phyloP scores from a whole-genome alignment of 192 early-diverging fungal genomes.

The Haplosporangium gracile region DNA sequence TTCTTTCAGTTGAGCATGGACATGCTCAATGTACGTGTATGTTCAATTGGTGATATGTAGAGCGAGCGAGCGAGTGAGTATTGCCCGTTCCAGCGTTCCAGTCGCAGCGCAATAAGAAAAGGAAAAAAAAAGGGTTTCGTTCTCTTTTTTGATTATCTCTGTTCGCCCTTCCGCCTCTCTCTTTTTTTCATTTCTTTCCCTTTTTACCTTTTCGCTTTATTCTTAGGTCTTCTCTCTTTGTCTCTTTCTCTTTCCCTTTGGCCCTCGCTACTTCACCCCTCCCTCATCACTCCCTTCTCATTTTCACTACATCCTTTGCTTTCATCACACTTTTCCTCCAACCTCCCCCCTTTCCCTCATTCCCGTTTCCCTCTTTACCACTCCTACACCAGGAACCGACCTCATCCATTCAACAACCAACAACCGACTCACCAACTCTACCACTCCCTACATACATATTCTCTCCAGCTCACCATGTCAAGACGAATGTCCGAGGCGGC shows the following conservation, averaged over 20 bases:
- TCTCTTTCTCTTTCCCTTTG: background rate
- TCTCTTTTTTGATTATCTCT: background rate
- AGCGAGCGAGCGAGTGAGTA: too few relatives aligned
- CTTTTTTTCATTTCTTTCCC: background rate
- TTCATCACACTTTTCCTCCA: background rate
- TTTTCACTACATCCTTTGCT: background rate
- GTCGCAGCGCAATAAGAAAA: background rate
- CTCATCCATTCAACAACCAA: background rate
- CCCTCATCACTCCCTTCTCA: background rate
- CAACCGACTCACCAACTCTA: background rate
- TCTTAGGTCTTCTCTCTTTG: background rate
- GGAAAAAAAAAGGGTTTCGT: background rate
- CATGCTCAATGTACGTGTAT: too few relatives aligned
- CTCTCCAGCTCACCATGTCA: constrained; percentile 24
- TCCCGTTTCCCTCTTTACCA: background rate
- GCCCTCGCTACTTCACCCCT: background rate
- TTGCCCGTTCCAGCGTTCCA: too few relatives aligned
- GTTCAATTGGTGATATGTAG: too few relatives aligned
- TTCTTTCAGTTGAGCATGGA: too few relatives aligned
- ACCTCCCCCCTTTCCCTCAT: background rate
- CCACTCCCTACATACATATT: background rate
- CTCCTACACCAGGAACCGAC: background rate
- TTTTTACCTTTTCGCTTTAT: background rate
- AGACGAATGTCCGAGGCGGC: constrained; percentile 56
- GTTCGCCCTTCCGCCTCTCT: background rate